These are phyloP conservation scores for Metschnikowia peoriensis DNA, from an alignment of 805 yeast genomes.

Conservation along the genomic window DNA sequence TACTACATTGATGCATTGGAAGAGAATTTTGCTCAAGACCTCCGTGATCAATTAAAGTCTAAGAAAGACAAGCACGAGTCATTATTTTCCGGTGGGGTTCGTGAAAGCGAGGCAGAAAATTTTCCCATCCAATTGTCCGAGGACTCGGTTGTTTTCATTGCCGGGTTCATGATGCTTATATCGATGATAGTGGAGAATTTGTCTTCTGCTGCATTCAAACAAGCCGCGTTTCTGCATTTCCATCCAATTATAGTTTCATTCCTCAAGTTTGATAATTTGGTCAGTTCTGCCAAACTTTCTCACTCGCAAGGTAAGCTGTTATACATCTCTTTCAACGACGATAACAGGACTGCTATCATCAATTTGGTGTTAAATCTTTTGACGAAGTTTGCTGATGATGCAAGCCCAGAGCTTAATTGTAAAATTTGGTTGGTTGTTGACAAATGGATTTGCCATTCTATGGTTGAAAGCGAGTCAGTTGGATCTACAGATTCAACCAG, in stretches of 20 bases:
- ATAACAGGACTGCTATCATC: conserved; percentile 33
- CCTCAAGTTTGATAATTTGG: conserved; percentile 40
- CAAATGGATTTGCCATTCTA: conserved; percentile 56
- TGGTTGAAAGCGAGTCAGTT: conserved; percentile 12
- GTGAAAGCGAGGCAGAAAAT: conserved; percentile 20
- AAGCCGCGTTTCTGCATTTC: conserved; percentile 30
- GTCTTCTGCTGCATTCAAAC: conserved; percentile 24
- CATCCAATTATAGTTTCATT: conserved; percentile 34
- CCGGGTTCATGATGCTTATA: conserved; percentile 70
- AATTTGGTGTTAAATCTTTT: conserved; percentile 51
- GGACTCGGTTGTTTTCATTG: conserved; percentile 71
- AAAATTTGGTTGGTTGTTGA: conserved; percentile 71
- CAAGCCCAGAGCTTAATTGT: conserved; percentile 33
- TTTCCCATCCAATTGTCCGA: conserved; percentile 60
- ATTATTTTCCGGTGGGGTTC: conserved; percentile 11
- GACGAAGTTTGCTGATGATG: conserved; percentile 45
- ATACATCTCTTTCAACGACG: conserved; percentile 29
- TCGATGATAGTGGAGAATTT: conserved; percentile 32
- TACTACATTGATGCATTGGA: conserved; percentile 50
- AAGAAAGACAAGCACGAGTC: conserved; percentile 38
- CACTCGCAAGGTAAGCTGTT: conserved; percentile 17
- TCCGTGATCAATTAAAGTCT: conserved; percentile 23
- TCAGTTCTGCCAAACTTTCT: conserved; percentile 17
- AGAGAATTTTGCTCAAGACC: conserved; percentile 30
- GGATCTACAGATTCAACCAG: conserved; percentile 18